A percentile compares a stretch with the other conserved stretches of the same genome.
Evolutionary conservation across 2,329 filamentous ascomycete genomes (phyloP).

Genomic region (Leptoxyphium fumago): DNA sequence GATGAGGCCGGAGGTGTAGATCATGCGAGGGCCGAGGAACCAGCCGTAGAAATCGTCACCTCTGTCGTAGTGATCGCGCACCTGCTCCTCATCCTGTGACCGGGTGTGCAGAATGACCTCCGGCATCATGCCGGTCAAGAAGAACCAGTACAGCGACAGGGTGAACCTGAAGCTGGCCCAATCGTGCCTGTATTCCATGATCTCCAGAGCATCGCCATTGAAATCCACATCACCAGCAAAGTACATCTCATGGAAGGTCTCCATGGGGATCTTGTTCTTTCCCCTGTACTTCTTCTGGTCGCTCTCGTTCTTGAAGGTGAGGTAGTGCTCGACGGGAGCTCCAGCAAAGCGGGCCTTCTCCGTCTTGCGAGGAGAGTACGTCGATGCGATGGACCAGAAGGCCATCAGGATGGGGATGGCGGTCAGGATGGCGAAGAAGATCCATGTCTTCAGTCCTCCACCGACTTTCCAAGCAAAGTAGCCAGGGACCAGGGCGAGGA

Average conservation of each 20-base stretch:
- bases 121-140: slow-evolving; percentile 74
- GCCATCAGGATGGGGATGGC: slow-evolving; percentile 62
- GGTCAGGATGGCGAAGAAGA: slow-evolving; percentile 73
- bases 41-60: slow-evolving; percentile 97
- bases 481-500: slow-evolving; percentile 57
- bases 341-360: slow-evolving; percentile 82
- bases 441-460: slow-evolving; percentile 71
- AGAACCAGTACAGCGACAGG: slow-evolving; percentile 68
- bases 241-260: slow-evolving; percentile 97
- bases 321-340: slow-evolving; percentile 79
- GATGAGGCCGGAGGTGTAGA: slow-evolving; percentile 93
- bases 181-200: slow-evolving; percentile 88
- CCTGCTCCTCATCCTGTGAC: slow-evolving; percentile 93
- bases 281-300: slow-evolving; percentile 56
- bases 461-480: slow-evolving; percentile 73
- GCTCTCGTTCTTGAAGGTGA: slow-evolving; percentile 56
- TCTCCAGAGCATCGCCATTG: slow-evolving; percentile 81
- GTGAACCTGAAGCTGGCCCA: slow-evolving; percentile 95
- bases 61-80: slow-evolving; percentile 92
- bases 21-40: slow-evolving; percentile 97
- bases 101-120: slow-evolving; percentile 88
- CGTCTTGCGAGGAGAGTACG: slow-evolving; percentile 75
- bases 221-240: slow-evolving; percentile 90
- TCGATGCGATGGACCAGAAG: slow-evolving; percentile 71
- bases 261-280: slow-evolving; percentile 69